A percentile compares a stretch with the other conserved stretches of the same genome.
Conservation (phyloP, 495 filamentous ascomycete species). For the Penicillium coprophilum region DNA sequence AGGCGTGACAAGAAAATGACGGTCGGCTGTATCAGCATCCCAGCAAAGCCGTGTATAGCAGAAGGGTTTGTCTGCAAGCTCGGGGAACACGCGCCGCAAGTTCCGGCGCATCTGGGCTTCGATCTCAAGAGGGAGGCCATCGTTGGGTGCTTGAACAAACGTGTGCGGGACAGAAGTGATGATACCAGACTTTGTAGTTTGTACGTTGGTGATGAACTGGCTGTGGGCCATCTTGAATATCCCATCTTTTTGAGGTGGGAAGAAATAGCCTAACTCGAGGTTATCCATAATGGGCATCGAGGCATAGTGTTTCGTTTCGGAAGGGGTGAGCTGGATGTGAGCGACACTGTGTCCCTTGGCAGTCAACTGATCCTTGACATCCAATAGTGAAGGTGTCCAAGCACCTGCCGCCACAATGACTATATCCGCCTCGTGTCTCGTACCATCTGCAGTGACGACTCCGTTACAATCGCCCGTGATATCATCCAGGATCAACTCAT, state of each 20-base stretch:
- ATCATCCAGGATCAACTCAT: slow-evolving; percentile 21
- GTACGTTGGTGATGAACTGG: slow-evolving; percentile 24
- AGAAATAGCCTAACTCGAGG: slow-evolving; percentile 28
- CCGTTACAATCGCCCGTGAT: slow-evolving; percentile 24
- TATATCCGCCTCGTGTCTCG: slow-evolving; percentile 30
- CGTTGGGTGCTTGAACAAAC: slow-evolving; percentile 10
- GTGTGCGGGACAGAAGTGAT: slow-evolving; percentile 22
- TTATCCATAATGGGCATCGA: slow-evolving; percentile 12
- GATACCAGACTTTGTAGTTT: slow-evolving; percentile 14
- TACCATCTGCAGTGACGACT: slow-evolving; percentile 34
- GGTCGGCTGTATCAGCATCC: slow-evolving; percentile 39
- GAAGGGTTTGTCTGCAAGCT: slow-evolving; percentile 24
- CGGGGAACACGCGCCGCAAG: slow-evolving; percentile 17
- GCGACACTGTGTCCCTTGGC: slow-evolving; percentile 29
- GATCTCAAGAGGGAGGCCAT: slow-evolving; percentile 23
- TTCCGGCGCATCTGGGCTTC: slow-evolving; percentile 24
- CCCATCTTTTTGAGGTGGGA: slow-evolving; percentile 31
- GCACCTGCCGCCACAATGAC: slow-evolving; percentile 37
- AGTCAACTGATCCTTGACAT: slow-evolving; percentile 32
- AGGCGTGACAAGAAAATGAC: slow-evolving; percentile 53
- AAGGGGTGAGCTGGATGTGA: slow-evolving; percentile 29
- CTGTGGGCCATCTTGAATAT: slow-evolving; percentile 41
- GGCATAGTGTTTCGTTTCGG: slow-evolving; percentile 20
- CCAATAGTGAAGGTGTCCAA: slow-evolving; percentile 35
- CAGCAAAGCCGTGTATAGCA: slow-evolving; percentile 30